A percentile compares a stretch with the other conserved stretches of the same genome.
phyloP scores from a whole-genome alignment of 495 filamentous ascomycete species.

The Entonaema liquescens region DNA sequence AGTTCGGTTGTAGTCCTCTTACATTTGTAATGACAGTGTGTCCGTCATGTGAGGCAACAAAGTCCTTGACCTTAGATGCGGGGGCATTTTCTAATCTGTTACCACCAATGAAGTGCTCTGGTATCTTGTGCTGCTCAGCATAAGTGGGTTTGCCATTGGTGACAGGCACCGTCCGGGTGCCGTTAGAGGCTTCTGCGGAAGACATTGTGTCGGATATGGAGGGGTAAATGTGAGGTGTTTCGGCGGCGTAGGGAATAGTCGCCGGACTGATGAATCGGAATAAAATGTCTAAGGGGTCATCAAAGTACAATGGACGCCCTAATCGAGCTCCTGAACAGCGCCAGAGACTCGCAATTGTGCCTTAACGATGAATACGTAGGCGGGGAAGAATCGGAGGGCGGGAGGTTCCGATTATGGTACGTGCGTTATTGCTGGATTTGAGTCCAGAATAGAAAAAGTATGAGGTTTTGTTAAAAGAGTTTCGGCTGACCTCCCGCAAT shows the following conservation, averaged over 20 bases:
- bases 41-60: conserved; percentile 86
- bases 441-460: conserved; percentile 3
- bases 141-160: conserved; percentile 64
- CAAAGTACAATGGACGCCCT: conserved; percentile 41
- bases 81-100: conserved; percentile 82
- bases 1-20: conserved; percentile 44
- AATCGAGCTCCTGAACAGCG: conserved; percentile 40
- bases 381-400: conserved; percentile 18
- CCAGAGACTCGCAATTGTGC: conserved; percentile 39
- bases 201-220: conserved; percentile 51
- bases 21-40: conserved; percentile 98
- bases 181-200: conserved; percentile 55
- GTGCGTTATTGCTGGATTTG: conserved; percentile 1
- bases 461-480: conserved; percentile 6
- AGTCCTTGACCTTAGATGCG: conserved; percentile 89
- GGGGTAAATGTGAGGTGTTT: conserved; percentile 22
- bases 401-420: conserved; percentile 26
- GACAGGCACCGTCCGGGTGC: conserved; percentile 53
- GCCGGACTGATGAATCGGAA: conserved; percentile 37
- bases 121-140: conserved; percentile 79
- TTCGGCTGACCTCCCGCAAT: conserved; percentile 23
- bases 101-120: conserved; percentile 94
- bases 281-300: conserved; percentile 40
- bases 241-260: conserved; percentile 14
- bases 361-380: conserved; percentile 2